phyloP scores from a whole-genome alignment of 1,139 yeast species.

The Saccharomyces hybrid region DNA sequence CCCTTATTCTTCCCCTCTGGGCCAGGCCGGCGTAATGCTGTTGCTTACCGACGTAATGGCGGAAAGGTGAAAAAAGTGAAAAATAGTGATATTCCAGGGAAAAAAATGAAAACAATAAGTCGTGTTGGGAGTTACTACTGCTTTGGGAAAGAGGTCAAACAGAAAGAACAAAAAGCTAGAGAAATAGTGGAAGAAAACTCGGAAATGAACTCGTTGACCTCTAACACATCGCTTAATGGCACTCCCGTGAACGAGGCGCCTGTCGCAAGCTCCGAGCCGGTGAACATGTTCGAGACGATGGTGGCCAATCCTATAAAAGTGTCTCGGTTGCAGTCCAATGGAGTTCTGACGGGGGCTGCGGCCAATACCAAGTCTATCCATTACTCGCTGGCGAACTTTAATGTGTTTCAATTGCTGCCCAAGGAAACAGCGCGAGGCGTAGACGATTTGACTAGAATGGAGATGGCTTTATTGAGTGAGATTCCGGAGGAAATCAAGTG shows the following conservation, averaged over 20 bases:
- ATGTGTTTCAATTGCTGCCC: slow-evolving; percentile 29
- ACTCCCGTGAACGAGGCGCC: slow-evolving; percentile 1
- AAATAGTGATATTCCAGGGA: background rate
- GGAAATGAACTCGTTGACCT: background rate
- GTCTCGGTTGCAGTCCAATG: slow-evolving; percentile 26
- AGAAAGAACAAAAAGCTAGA: background rate
- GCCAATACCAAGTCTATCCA: slow-evolving; percentile 17
- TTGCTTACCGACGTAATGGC: slow-evolving; percentile 1
- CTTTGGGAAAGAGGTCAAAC: background rate
- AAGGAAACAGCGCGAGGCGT: slow-evolving; percentile 40
- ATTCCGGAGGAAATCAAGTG: slow-evolving; percentile 50
- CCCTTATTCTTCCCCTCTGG: background rate
- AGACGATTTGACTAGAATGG: slow-evolving; percentile 47
- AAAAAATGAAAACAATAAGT: background rate
- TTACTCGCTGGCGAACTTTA: slow-evolving; percentile 27
- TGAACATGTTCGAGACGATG: slow-evolving; percentile 21
- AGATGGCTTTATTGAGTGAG: slow-evolving; percentile 50
- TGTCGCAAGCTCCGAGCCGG: background rate
- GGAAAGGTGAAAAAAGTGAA: background rate
- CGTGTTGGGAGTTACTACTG: background rate
- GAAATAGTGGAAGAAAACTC: background rate
- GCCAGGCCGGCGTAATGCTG: background rate
- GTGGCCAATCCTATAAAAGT: slow-evolving; percentile 28
- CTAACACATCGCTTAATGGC: background rate
- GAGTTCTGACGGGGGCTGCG: slow-evolving; percentile 12